Evolutionary conservation across 495 filamentous ascomycete species (phyloP).

Genomic region (Neurospora sp.): DNA sequence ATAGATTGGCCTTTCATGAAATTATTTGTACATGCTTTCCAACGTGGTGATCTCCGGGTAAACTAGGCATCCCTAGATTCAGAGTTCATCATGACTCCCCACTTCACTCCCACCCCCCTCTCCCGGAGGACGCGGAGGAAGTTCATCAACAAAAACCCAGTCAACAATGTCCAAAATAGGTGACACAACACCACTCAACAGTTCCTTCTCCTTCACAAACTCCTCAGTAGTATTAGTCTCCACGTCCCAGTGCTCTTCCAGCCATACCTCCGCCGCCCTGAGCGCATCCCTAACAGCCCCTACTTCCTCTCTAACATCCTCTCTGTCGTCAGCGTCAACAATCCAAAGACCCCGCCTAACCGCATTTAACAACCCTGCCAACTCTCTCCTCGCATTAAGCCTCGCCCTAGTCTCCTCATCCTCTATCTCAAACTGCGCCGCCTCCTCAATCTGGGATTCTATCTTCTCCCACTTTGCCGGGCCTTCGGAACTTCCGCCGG

Average conservation of each 20-base stretch:
- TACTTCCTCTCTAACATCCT: background rate
- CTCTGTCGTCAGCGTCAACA: background rate
- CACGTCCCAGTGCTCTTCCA: conserved; percentile 64
- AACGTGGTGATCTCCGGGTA: background rate
- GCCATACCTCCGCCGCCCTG: conserved; percentile 85
- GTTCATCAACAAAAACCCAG: background rate
- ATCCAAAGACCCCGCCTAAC: conserved; percentile 80
- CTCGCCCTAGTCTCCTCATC: conserved; percentile 83
- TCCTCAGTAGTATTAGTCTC: conserved; percentile 74
- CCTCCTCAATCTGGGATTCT: conserved; percentile 86
- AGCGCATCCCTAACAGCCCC: conserved; percentile 65
- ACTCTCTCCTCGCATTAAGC: conserved; percentile 86
- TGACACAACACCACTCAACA: conserved; percentile 36
- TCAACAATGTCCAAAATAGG: background rate
- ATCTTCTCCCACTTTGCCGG: conserved; percentile 84
- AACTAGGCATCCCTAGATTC: background rate
- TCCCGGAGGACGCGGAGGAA: background rate
- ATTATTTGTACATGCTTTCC: background rate
- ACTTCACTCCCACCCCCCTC: background rate
- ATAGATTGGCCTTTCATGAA: background rate
- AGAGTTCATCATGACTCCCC: background rate
- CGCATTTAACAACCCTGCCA: conserved; percentile 85
- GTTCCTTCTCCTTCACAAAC: conserved; percentile 96
- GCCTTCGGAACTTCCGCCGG: conserved; percentile 74
- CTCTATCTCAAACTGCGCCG: conserved; percentile 88